Evolutionary conservation across 805 yeast genomes (phyloP), one percentile per base, ranked within the genome.

Genomic region (Myxozyma monticola): DNA sequence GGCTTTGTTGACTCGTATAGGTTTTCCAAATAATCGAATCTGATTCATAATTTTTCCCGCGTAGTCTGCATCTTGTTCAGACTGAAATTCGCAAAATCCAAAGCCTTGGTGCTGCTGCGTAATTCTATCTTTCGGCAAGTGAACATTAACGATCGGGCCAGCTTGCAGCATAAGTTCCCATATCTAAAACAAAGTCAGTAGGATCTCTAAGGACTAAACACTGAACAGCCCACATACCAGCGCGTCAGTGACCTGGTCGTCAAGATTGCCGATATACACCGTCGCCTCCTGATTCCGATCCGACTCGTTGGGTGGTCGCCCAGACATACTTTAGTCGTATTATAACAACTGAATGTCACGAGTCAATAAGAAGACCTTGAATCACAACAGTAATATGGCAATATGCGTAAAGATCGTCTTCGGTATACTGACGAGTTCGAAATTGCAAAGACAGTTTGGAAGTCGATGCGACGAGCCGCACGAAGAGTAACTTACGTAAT

Each of bases 81-180:
- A 70, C 43, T 71, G 68, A 61, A 85, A 83, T 63, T 87, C 93
- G 1, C 85, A 84, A 68, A 93, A 91, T 8, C 95, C 97, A 70
- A 74, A 91, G 4, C 97, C 97, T 62, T 85, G 95, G 61, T 85
- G 89, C 1, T 77, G 71, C 52, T 78, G 79, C 25, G 80, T 68
- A 3, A 89, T 73, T 54, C 88, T 76, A 63, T 89, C 96, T 62
- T 80, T 83, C 4, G 97, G 97, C 56, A 93, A 72, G 53, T 83
- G 76, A 3, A 93, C 76, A 26, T 78, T 73, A 34, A 71, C 72
- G 2, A 91, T 77, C 0, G 96, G 96, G 0, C 91, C 89, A 36
- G 88, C 83, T 66, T 93, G 98, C 5, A 86, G 66, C 65, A 89
- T 82, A 18, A 93, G 75, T 66, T 93, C 99, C 62, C 83, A 87